These are phyloP conservation scores for Paxillus involutus DNA, from an alignment of 768 basidiomycete genomes.

Conservation along the genomic window DNA sequence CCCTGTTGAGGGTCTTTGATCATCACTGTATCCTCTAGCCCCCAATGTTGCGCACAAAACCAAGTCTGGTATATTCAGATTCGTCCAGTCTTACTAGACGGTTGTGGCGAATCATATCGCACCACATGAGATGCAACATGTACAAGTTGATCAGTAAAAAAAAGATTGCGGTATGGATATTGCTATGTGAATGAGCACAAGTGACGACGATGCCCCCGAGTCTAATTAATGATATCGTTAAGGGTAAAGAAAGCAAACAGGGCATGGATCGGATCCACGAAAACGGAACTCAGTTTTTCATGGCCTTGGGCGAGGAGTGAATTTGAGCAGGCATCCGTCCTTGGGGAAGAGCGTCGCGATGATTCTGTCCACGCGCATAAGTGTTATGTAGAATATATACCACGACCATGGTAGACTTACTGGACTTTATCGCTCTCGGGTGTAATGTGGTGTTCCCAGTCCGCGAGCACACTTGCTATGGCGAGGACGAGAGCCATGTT, in stretches of 20 bases:
- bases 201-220: not conserved
- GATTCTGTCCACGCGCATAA: constrained; percentile 48
- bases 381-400: not conserved
- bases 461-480: constrained; percentile 73
- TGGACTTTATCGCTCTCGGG: constrained; percentile 76
- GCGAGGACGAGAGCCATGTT: constrained; percentile 87
- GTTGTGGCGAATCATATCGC: too few species aligned
- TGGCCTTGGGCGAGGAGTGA: constrained; percentile 56
- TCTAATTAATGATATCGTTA: constrained; percentile 14
- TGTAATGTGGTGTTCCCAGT: constrained; percentile 89
- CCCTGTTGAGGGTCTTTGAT: too few species aligned
- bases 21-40: too few species aligned
- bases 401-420: constrained; percentile 44
- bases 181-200: not conserved
- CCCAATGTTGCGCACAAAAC: constrained; percentile 19
- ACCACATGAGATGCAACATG: too few species aligned
- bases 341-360: constrained; percentile 98
- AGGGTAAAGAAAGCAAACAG: not conserved
- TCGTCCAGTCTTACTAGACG: too few species aligned
- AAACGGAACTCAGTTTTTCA: not conserved
- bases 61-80: too few species aligned
- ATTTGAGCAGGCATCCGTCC: constrained; percentile 82
- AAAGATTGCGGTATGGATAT: not conserved
- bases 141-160: too few species aligned
- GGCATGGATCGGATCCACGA: not conserved